phyloP scores from a whole-genome alignment of 768 basidiomycete genomes.

The Boletellus sp. region DNA sequence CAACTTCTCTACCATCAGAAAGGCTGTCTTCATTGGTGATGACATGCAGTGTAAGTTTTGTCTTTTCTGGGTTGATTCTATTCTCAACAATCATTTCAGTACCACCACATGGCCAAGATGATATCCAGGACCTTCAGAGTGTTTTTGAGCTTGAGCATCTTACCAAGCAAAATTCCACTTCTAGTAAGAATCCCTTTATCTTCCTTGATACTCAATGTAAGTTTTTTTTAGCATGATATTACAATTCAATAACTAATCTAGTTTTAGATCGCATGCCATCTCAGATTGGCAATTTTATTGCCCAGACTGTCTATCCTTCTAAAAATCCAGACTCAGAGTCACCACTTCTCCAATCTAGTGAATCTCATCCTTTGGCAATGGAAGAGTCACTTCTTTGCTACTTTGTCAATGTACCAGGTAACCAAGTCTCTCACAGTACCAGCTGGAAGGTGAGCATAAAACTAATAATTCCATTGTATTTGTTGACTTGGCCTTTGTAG shows the following conservation, averaged over 20 bases:
- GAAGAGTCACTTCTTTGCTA: constrained; percentile 46
- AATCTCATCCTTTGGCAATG: constrained; percentile 45
- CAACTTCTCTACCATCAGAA: constrained; percentile 37
- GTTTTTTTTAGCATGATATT: constrained; percentile 17
- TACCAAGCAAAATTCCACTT: constrained; percentile 15
- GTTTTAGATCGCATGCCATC: constrained; percentile 77
- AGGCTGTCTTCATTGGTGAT: constrained; percentile 63
- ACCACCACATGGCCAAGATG: constrained; percentile 76
- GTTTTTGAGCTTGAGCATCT: constrained; percentile 77
- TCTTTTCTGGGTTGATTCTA: constrained; percentile 27
- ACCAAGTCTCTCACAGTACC: constrained; percentile 34
- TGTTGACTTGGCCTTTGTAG: constrained; percentile 33
- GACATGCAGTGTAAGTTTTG: constrained; percentile 54
- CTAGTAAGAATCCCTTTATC: constrained; percentile 32
- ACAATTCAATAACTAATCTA: constrained; percentile 1
- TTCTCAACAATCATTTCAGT: constrained; percentile 43
- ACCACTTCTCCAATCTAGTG: constrained; percentile 46
- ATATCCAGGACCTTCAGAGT: constrained; percentile 60
- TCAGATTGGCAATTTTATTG: constrained; percentile 73
- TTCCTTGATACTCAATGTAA: constrained; percentile 77
- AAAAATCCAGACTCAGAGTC: constrained; percentile 27
- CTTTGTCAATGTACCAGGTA: constrained; percentile 56
- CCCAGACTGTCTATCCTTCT: constrained; percentile 57
- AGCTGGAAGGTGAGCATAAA: constrained; percentile 37
- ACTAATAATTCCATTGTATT: background rate